phyloP scores from a whole-genome alignment of 371 early-diverging fungal genomes.

The Apophysomyces variabilis region DNA sequence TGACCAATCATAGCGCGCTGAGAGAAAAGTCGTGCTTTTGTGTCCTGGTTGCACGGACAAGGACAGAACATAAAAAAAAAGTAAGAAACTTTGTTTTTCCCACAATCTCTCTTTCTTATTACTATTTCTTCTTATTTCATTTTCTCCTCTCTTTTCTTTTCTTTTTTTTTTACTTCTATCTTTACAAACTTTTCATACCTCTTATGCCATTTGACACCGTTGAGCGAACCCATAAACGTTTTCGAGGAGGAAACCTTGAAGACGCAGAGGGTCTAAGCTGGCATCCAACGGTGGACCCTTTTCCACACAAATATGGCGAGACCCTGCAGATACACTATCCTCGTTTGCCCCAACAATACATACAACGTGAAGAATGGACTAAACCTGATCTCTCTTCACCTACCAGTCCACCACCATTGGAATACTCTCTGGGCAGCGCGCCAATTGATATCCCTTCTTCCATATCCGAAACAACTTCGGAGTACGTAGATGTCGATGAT shows the following conservation, averaged over 20 bases:
- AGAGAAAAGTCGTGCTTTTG: constrained; percentile 7
- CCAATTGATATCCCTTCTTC: constrained; percentile 5
- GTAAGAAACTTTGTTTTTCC: constrained; percentile 26
- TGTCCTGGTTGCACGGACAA: constrained; percentile 10
- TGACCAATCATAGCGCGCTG: constrained; percentile 2
- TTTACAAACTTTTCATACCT: not conserved
- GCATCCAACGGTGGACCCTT: not conserved
- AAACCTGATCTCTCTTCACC: constrained; percentile 1
- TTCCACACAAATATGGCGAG: constrained; percentile 9
- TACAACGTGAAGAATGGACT: constrained; percentile 6
- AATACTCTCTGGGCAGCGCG: constrained; percentile 1
- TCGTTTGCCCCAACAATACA: not conserved
- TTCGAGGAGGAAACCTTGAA: constrained; percentile 20
- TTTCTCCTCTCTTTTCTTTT: not conserved
- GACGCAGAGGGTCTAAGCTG: constrained; percentile 10
- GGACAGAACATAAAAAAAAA: constrained; percentile 12
- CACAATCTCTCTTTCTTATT: constrained; percentile 20
- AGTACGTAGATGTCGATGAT: constrained; percentile 7
- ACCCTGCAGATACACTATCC: constrained; percentile 7
- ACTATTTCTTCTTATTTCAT: constrained; percentile 12
- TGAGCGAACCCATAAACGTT: constrained; percentile 31
- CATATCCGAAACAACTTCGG: constrained; percentile 2
- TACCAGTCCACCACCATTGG: constrained; percentile 6
- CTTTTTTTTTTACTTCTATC: not conserved
- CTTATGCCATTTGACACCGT: constrained; percentile 37